Base-by-base conservation (phyloP, 2,329 filamentous ascomycete species). In the Elsinoe ampelina region DNA sequence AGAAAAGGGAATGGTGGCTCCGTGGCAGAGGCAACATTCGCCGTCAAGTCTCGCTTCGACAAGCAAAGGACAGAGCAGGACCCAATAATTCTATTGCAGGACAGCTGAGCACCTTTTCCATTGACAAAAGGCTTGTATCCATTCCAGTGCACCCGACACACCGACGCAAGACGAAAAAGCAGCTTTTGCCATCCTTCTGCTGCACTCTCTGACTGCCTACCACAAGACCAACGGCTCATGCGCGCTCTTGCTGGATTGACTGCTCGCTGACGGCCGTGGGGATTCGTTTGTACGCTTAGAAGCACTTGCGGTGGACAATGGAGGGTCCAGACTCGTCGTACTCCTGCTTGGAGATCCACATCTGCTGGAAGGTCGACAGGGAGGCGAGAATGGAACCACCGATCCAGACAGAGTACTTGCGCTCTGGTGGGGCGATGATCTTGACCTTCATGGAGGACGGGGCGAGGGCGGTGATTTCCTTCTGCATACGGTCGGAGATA, bases 331-430 rank as follows among this genome's bases (percentile, higher is more conserved):
- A 93, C 89, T 97, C 93, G 82, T 98, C 93, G 86, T 97, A 97
- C 84, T 97, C 92, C 82, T 98, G 93, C 90, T 98, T 98, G 71
- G 93, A 98, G 86, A 98, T 97, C 93, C 93, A 98, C 93, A 98
- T 98, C 82, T 98, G 93, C 84, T 98, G 93, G 92, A 98, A 98
- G 78, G 93, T 98, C 68, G 93, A 98, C 71, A 98, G 88, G 64
- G 93, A 98, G 70, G 93, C 93, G 73, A 98, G 81, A 80, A 98
- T 98, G 77, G 93, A 98, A 85, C 93, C 93, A 93, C 93, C 93
- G 77, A 98, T 98, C 93, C 93, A 98, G 83, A 98, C 93, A 64
- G 93, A 97, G 89, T 98, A 98, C 85, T 98, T 98, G 80, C 93
- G 89, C 88, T 98, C 93, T 68, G 93, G 93, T 70, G 93, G 93